Evolutionary conservation across 1,284 basidiomycete genomes (phyloP).

Genomic region (Tilletia walkeri): DNA sequence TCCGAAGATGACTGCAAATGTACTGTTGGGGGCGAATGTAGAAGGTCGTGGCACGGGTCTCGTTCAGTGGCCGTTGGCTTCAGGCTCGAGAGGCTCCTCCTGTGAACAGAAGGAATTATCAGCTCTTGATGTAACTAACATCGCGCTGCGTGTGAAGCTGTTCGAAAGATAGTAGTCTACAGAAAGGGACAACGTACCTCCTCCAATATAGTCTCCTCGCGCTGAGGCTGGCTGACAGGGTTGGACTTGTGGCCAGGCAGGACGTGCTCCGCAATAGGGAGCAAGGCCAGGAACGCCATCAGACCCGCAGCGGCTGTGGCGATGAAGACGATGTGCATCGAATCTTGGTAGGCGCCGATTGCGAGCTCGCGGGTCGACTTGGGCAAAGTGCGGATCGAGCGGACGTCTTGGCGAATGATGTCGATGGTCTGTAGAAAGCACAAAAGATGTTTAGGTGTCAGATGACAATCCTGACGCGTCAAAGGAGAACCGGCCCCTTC

Average conservation of each 20-base stretch:
- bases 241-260: slow-evolving; percentile 51
- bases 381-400: slow-evolving; percentile 41
- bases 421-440: slow-evolving; percentile 33
- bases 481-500: no score
- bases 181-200: slow-evolving; percentile 13
- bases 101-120: not conserved
- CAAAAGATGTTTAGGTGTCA: not conserved
- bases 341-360: slow-evolving; percentile 53
- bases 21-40: no score
- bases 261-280: slow-evolving; percentile 54
- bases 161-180: no score
- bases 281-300: slow-evolving; percentile 49
- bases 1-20: no score
- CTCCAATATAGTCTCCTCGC: slow-evolving; percentile 38
- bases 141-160: no score
- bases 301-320: slow-evolving; percentile 50
- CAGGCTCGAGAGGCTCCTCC: slow-evolving; percentile 12
- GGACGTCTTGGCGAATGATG: slow-evolving; percentile 53
- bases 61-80: not conserved
- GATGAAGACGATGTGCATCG: slow-evolving; percentile 56
- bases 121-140: no score
- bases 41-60: no score
- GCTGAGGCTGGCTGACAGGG: slow-evolving; percentile 27
- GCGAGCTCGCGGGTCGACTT: slow-evolving; percentile 33
- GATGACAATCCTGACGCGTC: no score